phyloP scores from a whole-genome alignment of 2,329 filamentous ascomycete species.

The Hirsutella minnesotensis region DNA sequence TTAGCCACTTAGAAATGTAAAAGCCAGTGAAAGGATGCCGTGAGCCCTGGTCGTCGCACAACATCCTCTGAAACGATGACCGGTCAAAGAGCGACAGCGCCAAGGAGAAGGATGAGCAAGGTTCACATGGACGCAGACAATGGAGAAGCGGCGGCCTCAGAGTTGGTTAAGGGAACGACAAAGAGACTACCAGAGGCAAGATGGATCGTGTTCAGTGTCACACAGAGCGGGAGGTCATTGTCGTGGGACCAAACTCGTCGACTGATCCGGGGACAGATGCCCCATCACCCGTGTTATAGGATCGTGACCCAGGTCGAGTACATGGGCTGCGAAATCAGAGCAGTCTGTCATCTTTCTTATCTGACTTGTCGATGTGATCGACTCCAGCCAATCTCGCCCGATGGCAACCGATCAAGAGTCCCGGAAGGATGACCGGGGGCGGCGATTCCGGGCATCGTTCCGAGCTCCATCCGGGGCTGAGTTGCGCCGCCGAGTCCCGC shows the following conservation, averaged over 20 bases:
- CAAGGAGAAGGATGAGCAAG: slow-evolving; percentile 60
- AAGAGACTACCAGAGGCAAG: slow-evolving; percentile 61
- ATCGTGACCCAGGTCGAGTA: slow-evolving; percentile 42
- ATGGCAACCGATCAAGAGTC: too few relatives aligned
- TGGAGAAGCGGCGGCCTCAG: slow-evolving; percentile 57
- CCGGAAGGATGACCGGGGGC: too few relatives aligned
- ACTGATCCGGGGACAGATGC: slow-evolving; percentile 58
- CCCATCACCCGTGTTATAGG: slow-evolving; percentile 69
- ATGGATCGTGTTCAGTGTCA: slow-evolving; percentile 70
- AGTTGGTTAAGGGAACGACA: slow-evolving; percentile 65
- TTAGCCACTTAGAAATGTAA: not conserved
- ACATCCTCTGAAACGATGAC: too few relatives aligned
- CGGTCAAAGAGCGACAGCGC: slow-evolving; percentile 55
- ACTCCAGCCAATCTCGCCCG: too few relatives aligned
- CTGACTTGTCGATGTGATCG: too few relatives aligned
- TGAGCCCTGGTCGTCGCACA: too few relatives aligned
- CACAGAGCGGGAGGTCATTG: slow-evolving; percentile 57
- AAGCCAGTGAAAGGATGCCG: not conserved
- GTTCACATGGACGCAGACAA: slow-evolving; percentile 55
- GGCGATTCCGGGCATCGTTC: too few relatives aligned
- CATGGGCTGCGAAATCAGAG: slow-evolving; percentile 32
- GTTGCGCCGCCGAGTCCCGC: too few relatives aligned
- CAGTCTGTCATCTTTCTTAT: too few relatives aligned
- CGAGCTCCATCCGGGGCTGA: too few relatives aligned
- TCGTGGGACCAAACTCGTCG: slow-evolving; percentile 47